Base-by-base conservation (phyloP, 768 basidiomycete genomes). In the Aureoboletus auriporus region DNA sequence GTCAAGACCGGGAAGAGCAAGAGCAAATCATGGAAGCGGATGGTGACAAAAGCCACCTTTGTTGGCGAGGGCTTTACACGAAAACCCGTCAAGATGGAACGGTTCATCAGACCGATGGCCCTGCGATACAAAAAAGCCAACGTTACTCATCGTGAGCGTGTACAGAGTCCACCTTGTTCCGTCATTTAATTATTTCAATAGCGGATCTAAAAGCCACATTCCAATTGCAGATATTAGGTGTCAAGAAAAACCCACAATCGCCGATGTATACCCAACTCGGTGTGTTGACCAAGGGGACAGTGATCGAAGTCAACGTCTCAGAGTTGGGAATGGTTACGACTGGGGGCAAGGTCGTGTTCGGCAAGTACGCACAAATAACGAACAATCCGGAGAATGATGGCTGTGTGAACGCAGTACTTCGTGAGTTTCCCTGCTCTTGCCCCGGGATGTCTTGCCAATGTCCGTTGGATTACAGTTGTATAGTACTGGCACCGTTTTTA, bases 191-290 rank as follows among this genome's bases (percentile, higher is more conserved):
- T 7, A 4, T 27, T 35, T 29, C 35, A 49, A 23, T 63, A 96
- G 93, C 95, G 48, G 95, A 97, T 64, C 73, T 98, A 40, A 97
- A 95, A 70, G 96, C 95, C 8, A 99, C 96, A 5, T 99, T 99
- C 81, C 96, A 99, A 67, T 77, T 99, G 5, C 93, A 95, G 57
- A 98, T 99, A 55, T 74, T 99, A 38, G 91, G 91, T 39, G 96
- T 99, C 48, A 99, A 99, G 78, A 98, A 98, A 76, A 99, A 99
- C 63, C 96, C 96, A 23, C 96, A 98, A 66, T 96, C 93, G 16
- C 95, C 96, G 0, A 94, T 94, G 89, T 94, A 93, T 63, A 93
- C 93, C 0, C 90, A 93, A 62, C 81, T 94, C 35, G 95, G 95
- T 43, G 96, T 99, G 33, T 79, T 99, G 72, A 98, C 96, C 5